These are phyloP conservation scores for Apiospora rasikravindrae DNA, from an alignment of 2,329 filamentous ascomycete species.

Conservation along the genomic window DNA sequence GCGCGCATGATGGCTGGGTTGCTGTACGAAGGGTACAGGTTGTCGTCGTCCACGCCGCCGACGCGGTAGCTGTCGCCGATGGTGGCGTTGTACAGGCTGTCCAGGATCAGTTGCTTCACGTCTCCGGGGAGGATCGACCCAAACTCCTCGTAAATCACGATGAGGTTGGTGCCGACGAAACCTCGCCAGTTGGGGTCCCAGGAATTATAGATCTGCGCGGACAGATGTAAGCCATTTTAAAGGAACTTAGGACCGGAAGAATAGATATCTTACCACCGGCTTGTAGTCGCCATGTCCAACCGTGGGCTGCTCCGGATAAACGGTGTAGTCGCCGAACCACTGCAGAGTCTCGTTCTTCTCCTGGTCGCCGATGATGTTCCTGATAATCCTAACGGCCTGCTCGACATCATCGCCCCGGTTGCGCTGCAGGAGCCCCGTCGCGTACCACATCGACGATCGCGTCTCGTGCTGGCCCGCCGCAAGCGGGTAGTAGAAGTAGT, in stretches of 20 bases:
- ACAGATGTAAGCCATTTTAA: background rate
- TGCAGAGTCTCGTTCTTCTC: constrained; percentile 50
- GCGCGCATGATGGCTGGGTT: constrained; percentile 57
- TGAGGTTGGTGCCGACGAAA: constrained; percentile 56
- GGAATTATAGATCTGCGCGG: constrained; percentile 45
- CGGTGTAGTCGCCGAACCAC: constrained; percentile 53
- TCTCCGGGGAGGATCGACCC: constrained; percentile 38
- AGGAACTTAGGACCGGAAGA: background rate
- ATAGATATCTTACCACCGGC: constrained; percentile 31
- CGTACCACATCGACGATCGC: constrained; percentile 54
- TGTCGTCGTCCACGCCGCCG: constrained; percentile 56
- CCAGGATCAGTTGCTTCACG: constrained; percentile 43
- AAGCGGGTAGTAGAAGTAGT: constrained; percentile 38
- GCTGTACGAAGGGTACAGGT: constrained; percentile 58
- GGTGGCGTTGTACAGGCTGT: constrained; percentile 53
- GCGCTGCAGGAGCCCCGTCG: constrained; percentile 51
- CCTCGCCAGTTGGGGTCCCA: constrained; percentile 62
- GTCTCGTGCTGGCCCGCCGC: constrained; percentile 47
- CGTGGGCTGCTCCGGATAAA: constrained; percentile 54
- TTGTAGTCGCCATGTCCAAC: constrained; percentile 51
- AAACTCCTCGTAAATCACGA: constrained; percentile 57
- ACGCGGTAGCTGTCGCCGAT: constrained; percentile 58
- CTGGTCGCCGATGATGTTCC: constrained; percentile 50
- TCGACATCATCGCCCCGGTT: constrained; percentile 49
- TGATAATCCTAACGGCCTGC: constrained; percentile 50